Conservation (phyloP, 306 rosid genomes). For the Calophaca sinica region DNA sequence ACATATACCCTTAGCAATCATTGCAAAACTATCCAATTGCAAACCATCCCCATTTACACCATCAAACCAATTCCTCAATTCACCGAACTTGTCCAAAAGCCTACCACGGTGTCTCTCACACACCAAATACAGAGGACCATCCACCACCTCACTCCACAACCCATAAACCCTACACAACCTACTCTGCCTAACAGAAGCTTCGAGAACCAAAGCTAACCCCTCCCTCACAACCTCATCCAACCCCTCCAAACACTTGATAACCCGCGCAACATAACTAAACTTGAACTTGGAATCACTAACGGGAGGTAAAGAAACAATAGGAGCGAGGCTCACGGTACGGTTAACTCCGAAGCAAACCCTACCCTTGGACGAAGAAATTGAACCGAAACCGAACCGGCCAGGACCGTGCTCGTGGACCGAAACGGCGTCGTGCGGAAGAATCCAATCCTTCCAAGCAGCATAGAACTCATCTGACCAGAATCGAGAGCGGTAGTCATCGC, state of each 20-base stretch:
- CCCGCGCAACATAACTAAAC: constrained; percentile 59
- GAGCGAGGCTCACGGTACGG: constrained; percentile 59
- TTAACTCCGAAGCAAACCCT: constrained; percentile 54
- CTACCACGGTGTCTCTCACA: constrained; percentile 54
- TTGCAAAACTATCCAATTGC: constrained; percentile 49
- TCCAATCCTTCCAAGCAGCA: constrained; percentile 70
- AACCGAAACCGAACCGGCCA: constrained; percentile 47
- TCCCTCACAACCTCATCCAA: constrained; percentile 68
- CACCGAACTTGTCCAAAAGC: constrained; percentile 53
- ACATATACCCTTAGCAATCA: constrained; percentile 61
- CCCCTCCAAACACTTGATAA: constrained; percentile 71
- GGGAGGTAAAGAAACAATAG: constrained; percentile 51
- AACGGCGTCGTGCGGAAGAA: constrained; percentile 65
- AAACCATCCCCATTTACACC: constrained; percentile 47
- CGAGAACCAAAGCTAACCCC: constrained; percentile 64
- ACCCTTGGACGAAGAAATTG: constrained; percentile 43
- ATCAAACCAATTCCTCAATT: constrained; percentile 49
- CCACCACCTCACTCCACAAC: constrained; percentile 75
- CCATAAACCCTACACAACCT: constrained; percentile 69
- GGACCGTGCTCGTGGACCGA: constrained; percentile 32
- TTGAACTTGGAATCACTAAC: constrained; percentile 45
- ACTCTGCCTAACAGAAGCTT: constrained; percentile 60
- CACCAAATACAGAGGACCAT: constrained; percentile 67
- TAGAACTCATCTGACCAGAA: constrained; percentile 82
- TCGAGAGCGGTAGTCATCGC: constrained; percentile 38